Evolutionary conservation across 192 early-diverging fungal species (phyloP), one percentile per base, ranked within the genome.

Genomic region (Rhizophlyctis rosea): DNA sequence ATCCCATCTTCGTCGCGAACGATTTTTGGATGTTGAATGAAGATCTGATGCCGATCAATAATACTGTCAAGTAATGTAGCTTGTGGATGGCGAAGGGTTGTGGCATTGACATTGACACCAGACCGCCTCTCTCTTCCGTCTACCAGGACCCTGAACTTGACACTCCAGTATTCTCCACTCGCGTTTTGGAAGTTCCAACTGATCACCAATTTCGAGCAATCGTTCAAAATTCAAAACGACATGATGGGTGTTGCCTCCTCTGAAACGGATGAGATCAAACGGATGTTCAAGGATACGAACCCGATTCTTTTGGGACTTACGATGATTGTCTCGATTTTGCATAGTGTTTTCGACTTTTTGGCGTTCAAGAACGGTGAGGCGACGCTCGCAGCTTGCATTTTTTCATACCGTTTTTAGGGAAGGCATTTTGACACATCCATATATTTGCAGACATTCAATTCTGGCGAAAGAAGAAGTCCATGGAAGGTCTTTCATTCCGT

Each of bases 261-360:
- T 18, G 78, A 83, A 34, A 78, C 78, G 24, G 93, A 96, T 61
- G 87, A 94, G 62, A 71, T 96, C 32, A 96, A 96, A 61, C 78
- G 90, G 49, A 94, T 94, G 90, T 82, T 96, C 61, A 58, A 84
- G 54, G 93, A 96, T 49, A 96, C 93, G 34, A 96, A 93, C 69
- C 92, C 92, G 2, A 82, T 85, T 50, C 72, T 96, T 3, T 69
- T 96, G 50, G 80, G 71, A 1, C 61, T 90, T 3, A 96, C 93
- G 3, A 76, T 90, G n/a, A 47, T 75, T 30, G 92, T 94, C 27
- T 89, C 88, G 32, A 49, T 88, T 18, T 67, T 96, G 5, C 93
- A 96, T 72, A 86, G 84, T 50, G 57, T 90, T 1, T 96, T 96
- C 80, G 92, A 94, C 69, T 89, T 96, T 64, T 72, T 95, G 62